Evolutionary conservation across 768 basidiomycete genomes (phyloP).

Genomic region (Boletus rufocinnamomeus): DNA sequence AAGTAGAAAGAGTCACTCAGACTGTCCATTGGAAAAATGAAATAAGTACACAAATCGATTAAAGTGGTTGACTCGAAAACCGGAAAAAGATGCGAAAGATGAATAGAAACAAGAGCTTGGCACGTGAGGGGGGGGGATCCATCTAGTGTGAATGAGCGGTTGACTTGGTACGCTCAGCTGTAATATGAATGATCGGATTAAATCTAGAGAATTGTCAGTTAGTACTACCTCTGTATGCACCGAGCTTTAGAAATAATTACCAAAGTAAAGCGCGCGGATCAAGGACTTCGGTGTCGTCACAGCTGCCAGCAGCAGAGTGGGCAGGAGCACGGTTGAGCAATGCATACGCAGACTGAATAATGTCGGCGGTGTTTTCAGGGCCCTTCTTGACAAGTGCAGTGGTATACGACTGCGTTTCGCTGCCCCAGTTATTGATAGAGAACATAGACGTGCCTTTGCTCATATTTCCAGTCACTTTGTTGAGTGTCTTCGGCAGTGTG

Average conservation of each 20-base stretch:
- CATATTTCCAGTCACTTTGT: conserved; percentile 4
- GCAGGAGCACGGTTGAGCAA: too few species aligned
- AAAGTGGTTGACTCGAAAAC: neutral
- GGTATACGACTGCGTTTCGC: neutral
- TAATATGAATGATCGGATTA: neutral
- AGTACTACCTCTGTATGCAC: too few species aligned
- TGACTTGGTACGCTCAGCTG: too few species aligned
- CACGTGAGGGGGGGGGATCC: too few species aligned
- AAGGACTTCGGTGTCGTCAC: neutral
- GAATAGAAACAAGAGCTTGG: too few species aligned
- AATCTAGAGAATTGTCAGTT: neutral
- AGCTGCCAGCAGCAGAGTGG: too few species aligned
- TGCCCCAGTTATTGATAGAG: conserved; percentile 6
- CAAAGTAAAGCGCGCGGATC: conserved; percentile 1
- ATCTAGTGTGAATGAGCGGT: neutral
- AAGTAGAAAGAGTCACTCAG: neutral
- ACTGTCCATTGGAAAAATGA: neutral
- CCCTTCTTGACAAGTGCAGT: too few species aligned
- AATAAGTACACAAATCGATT: neutral
- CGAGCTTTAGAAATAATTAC: too few species aligned
- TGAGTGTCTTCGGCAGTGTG: neutral
- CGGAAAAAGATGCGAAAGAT: too few species aligned
- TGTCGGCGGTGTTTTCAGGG: conserved; percentile 6
- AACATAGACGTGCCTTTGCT: conserved; percentile 7
- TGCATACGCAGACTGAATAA: neutral